Evolutionary conservation across 2,329 filamentous ascomycete species (phyloP), one percentile per base, ranked within the genome.

Genomic region (Hypoxylon sp.): DNA sequence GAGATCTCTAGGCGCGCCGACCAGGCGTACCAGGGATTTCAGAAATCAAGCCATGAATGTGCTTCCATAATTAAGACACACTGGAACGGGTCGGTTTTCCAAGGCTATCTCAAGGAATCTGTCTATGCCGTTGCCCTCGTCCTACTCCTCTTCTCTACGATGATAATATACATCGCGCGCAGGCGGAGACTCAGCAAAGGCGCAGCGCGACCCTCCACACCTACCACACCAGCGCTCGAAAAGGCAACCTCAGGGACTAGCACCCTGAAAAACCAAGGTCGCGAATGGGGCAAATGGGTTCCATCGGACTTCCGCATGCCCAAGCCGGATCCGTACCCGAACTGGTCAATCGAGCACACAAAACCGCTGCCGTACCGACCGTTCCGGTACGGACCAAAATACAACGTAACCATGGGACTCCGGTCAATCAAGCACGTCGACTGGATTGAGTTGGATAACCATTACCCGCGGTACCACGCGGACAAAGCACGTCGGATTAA

Each of bases 391-490:
- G 92, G 92, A 0, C 92, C 92, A 6, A 91, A 90, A 68, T 94
- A 94, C 78, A 87, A 92, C 75, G 86, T 93, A 64, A 94, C 90
- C 0, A 92, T 94, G 90, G 92, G 92, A 0, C 83, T 95, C 1
- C 86, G 92, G n/a, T 87, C 84, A 8, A 86, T 93, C 81, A 83
- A 88, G 33, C 90, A 88, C 80, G 86, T 91, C 59, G 90, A 94
- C 63, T 94, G 92, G 92, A 94, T 95, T 75, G 92, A 97, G 80
- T 86, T 97, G 26, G 94, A 97, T 80, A 94, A 92, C 75, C 86
- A 94, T 51, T 97, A 88, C 77, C 85, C 89, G 0, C 87, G 87
- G 59, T 97, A 85, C 77, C 92, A 97, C 79, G 85, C 85, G 33
- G 87, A 91, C 71, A 97, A 97, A 80, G 85, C 86, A 1, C 81